These are phyloP conservation scores for Beauveria sp. DNA, from an alignment of 2,329 filamentous ascomycete species.

Conservation along the genomic window DNA sequence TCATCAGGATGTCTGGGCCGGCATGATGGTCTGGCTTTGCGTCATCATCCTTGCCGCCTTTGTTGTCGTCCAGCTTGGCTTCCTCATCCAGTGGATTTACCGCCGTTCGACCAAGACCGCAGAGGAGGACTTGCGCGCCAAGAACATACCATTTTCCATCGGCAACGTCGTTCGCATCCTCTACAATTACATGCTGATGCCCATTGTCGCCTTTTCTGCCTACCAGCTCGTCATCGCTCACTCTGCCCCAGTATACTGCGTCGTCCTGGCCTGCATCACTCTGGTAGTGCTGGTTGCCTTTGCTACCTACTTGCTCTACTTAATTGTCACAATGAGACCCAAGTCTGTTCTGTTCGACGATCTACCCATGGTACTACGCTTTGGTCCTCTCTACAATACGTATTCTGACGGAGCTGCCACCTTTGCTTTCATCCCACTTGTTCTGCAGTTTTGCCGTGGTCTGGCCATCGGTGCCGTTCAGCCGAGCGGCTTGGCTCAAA, in stretches of 20 bases:
- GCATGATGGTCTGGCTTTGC: slow-evolving; percentile 86
- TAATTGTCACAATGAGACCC: slow-evolving; percentile 74
- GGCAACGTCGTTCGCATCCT: slow-evolving; percentile 77
- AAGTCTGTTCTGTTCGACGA: slow-evolving; percentile 89
- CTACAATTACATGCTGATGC: slow-evolving; percentile 87
- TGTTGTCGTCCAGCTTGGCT: slow-evolving; percentile 66
- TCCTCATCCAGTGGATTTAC: slow-evolving; percentile 67
- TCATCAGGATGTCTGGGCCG: slow-evolving; percentile 79
- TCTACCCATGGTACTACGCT: slow-evolving; percentile 77
- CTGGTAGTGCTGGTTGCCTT: slow-evolving; percentile 66
- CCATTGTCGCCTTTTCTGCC: slow-evolving; percentile 76
- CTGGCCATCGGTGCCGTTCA: slow-evolving; percentile 90
- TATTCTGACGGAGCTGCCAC: slow-evolving; percentile 89
- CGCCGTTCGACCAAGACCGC: slow-evolving; percentile 62
- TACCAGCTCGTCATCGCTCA: slow-evolving; percentile 79
- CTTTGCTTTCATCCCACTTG: slow-evolving; percentile 79
- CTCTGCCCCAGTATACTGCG: slow-evolving; percentile 59
- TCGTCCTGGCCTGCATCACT: slow-evolving; percentile 68
- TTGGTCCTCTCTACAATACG: slow-evolving; percentile 93
- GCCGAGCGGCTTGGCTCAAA: slow-evolving; percentile 83
- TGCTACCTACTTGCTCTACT: slow-evolving; percentile 68
- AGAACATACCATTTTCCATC: slow-evolving; percentile 81
- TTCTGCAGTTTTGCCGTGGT: slow-evolving; percentile 77
- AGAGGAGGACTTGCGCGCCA: slow-evolving; percentile 81
- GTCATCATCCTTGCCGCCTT: slow-evolving; percentile 64